These are phyloP conservation scores for Ogataea nakhonphanomensis DNA, from an alignment of 805 yeast species.

Conservation along the genomic window DNA sequence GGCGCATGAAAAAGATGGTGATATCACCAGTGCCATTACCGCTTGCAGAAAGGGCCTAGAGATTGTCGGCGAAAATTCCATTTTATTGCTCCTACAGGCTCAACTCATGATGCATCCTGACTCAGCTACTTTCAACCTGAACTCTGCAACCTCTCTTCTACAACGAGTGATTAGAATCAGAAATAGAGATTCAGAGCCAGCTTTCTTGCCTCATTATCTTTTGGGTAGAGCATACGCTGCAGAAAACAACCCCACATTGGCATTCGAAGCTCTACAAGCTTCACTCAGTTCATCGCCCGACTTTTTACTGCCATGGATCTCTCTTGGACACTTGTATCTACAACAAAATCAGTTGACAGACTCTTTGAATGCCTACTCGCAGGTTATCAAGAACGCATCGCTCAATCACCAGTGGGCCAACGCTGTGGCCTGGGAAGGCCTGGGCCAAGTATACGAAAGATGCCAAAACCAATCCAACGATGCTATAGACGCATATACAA, in stretches of 20 bases:
- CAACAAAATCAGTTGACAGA: slow-evolving; percentile 59
- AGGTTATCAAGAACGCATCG: slow-evolving; percentile 43
- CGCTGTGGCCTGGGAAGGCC: slow-evolving; percentile 65
- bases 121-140: slow-evolving; percentile 32
- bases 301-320: slow-evolving; percentile 63
- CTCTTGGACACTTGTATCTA: slow-evolving; percentile 59
- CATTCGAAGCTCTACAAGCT: slow-evolving; percentile 54
- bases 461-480: slow-evolving; percentile 59
- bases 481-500: slow-evolving; percentile 55
- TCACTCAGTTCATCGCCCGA: slow-evolving; percentile 51
- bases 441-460: slow-evolving; percentile 58
- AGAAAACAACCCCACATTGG: slow-evolving; percentile 44
- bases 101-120: slow-evolving; percentile 41
- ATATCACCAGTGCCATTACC: slow-evolving; percentile 45
- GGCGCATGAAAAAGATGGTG: slow-evolving; percentile 49
- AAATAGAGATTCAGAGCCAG: slow-evolving; percentile 34
- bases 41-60: slow-evolving; percentile 47
- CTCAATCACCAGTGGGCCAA: slow-evolving; percentile 34
- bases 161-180: slow-evolving; percentile 30
- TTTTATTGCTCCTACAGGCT: slow-evolving; percentile 46
- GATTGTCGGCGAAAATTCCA: slow-evolving; percentile 42
- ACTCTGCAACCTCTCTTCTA: slow-evolving; percentile 36
- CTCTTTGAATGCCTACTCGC: slow-evolving; percentile 64
- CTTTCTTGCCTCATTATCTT: slow-evolving; percentile 57
- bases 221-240: slow-evolving; percentile 51